A percentile compares a stretch with the other conserved stretches of the same genome.
These are phyloP conservation scores for Psilocybe cubensis DNA, from an alignment of 768 basidiomycete genomes.

Conservation along the genomic window DNA sequence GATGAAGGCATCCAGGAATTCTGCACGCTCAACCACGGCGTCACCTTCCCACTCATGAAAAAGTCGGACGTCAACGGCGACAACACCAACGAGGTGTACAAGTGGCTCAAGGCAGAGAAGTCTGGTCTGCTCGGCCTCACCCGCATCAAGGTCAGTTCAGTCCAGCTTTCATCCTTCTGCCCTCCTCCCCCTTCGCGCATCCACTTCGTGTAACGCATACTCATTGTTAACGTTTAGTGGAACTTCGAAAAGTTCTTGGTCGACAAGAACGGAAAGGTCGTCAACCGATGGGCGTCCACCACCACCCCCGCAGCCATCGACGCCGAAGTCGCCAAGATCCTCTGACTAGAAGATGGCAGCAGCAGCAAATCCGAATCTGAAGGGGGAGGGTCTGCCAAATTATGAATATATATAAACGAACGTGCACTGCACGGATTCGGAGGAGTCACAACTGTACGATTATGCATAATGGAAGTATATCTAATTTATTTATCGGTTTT, in stretches of 20 bases:
- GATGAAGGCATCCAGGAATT: slow-evolving; percentile 77
- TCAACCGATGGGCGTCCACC: slow-evolving; percentile 77
- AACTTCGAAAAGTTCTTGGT: slow-evolving; percentile 92
- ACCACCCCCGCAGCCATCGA: slow-evolving; percentile 72
- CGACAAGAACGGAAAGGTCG: slow-evolving; percentile 75
- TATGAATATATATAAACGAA: too few species aligned
- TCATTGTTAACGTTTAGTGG: slow-evolving; percentile 53
- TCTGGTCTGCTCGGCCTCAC: slow-evolving; percentile 70
- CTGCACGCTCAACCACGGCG: slow-evolving; percentile 84
- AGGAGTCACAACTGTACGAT: too few species aligned
- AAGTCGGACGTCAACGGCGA: slow-evolving; percentile 95
- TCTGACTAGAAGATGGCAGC: slow-evolving; percentile 33
- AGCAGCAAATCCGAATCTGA: too few species aligned
- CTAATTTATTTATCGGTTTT: too few species aligned
- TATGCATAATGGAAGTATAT: too few species aligned
- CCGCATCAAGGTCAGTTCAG: slow-evolving; percentile 67
- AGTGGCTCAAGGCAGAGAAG: slow-evolving; percentile 84
- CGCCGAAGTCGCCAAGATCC: slow-evolving; percentile 62
- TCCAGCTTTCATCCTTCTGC: neutral
- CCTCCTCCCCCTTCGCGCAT: too few species aligned
- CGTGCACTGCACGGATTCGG: too few species aligned
- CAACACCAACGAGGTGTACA: slow-evolving; percentile 79
- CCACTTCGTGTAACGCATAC: neutral
- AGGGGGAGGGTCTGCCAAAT: neutral
- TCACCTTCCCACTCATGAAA: slow-evolving; percentile 89